Conservation (phyloP, 768 basidiomycete genomes). For the Tylopilus rubrobrunneus region DNA sequence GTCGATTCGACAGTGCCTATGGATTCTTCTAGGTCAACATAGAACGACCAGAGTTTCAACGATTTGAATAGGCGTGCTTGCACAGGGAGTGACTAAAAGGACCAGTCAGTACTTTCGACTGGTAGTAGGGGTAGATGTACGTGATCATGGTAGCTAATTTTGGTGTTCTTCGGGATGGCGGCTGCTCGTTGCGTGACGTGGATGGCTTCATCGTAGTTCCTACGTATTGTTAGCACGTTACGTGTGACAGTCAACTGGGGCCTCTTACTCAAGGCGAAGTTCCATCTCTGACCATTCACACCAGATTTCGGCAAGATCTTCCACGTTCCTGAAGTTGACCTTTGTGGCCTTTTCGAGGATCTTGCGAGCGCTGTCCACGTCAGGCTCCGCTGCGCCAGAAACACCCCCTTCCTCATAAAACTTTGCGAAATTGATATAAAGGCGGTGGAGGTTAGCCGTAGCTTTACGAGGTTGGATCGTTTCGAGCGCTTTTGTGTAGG, state of each 20-base stretch:
- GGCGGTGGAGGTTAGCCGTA: conserved; percentile 82
- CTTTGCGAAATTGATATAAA: conserved; percentile 94
- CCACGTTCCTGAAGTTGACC: conserved; percentile 91
- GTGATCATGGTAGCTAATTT: conserved; percentile 93
- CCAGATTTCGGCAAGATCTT: conserved; percentile 98
- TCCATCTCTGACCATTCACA: conserved; percentile 99
- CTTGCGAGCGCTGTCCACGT: conserved; percentile 84
- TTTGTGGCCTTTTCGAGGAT: conserved; percentile 91
- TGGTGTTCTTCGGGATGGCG: conserved; percentile 83
- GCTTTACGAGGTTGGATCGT: conserved; percentile 87
- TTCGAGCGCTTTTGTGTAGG: conserved; percentile 85
- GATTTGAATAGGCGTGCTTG: conserved; percentile 96
- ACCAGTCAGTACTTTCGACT: conserved; percentile 11
- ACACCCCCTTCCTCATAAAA: conserved; percentile 97
- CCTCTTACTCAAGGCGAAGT: conserved; percentile 83
- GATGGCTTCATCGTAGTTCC: conserved; percentile 95
- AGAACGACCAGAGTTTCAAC: conserved; percentile 98
- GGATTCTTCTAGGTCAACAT: conserved; percentile 95
- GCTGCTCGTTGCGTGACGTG: conserved; percentile 96
- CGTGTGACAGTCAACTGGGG: neutral
- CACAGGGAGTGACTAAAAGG: conserved; percentile 65
- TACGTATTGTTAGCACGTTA: conserved; percentile 32
- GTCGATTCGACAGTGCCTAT: conserved; percentile 91
- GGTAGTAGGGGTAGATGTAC: conserved; percentile 39
- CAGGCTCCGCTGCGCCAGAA: conserved; percentile 70